phyloP scores from a whole-genome alignment of 2,329 filamentous ascomycete genomes.

The Neocatenulostroma microsporum region DNA sequence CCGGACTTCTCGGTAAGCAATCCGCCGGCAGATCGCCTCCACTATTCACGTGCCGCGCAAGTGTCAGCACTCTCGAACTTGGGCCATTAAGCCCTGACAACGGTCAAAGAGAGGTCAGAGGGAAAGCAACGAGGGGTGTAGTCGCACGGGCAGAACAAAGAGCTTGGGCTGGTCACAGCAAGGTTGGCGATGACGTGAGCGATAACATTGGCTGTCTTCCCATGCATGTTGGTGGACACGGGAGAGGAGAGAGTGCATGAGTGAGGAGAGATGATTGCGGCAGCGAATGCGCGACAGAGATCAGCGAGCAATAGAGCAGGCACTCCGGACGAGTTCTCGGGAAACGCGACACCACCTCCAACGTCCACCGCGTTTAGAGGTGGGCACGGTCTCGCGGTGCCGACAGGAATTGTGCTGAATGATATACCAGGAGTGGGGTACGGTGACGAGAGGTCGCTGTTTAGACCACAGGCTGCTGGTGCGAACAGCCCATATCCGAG shows the following conservation, averaged over 20 bases:
- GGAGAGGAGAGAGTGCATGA: background rate
- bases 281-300: conserved; percentile 9
- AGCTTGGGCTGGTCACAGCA: too few species aligned
- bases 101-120: too few species aligned
- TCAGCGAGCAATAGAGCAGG: conserved; percentile 13
- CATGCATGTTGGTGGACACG: background rate
- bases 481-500: conserved; percentile 25
- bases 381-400: conserved; percentile 9
- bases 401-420: conserved; percentile 12
- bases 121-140: too few species aligned
- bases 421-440: conserved; percentile 13
- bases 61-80: too few species aligned
- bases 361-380: conserved; percentile 1
- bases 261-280: conserved; percentile 9
- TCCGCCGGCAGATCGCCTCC: too few species aligned
- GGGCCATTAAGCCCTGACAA: too few species aligned
- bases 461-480: conserved; percentile 10
- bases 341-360: conserved; percentile 10
- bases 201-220: too few species aligned
- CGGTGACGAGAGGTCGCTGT: conserved; percentile 12
- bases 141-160: too few species aligned
- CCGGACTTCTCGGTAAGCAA: too few species aligned
- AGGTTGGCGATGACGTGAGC: background rate
- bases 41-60: too few species aligned
- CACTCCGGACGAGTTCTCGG: conserved; percentile 7